Base-by-base conservation (phyloP, 768 basidiomycete species). In the Trametes punicea region DNA sequence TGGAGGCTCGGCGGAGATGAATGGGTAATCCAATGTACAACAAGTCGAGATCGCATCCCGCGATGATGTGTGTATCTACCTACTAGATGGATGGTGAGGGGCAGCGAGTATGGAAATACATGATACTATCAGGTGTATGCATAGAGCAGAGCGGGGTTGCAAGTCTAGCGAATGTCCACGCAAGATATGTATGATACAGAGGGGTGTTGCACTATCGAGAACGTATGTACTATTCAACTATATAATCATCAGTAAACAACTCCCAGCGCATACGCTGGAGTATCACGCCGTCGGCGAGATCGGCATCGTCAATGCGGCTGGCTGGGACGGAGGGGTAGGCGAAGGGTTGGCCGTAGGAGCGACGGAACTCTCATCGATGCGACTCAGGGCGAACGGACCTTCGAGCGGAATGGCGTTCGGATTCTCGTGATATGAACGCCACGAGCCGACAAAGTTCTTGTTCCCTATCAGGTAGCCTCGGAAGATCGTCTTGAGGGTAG, bases 401-500 rank as follows among this genome's bases (percentile, higher is more conserved):
- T 90, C 88, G 68, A 81, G 82, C 10, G 83, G 83, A 9, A 71
- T 63, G 5, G 74, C 66, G 3, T 75, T 72, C 40, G 80, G 78
- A 55, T 65, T 73, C 50, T 65, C 67, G 34, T 76, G 78, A 62
- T 74, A 72, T 42, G 69, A 69, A 27, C 88, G 75, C 89, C 88
- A 90, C 54, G 82, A 84, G 4, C 89, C 89, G 15, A 87, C 85
- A 57, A 90, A 80, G 54, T 79, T 87, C 55, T 78, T 70, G 8
- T 79, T 80, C 0, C 81, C 86, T 6, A 85, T 77, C 44, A 91
- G 59, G 65, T 89, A 90, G 5, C 89, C 89, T 29, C 82, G 86
- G 61, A 90, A 84, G 38, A 90, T 75, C 64, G 70, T 72, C 23
- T 58, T 53, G 47, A 63, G 61, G 36, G 55, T 51, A 6, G 26